These are phyloP conservation scores for Hypoxylon sp. DNA, from an alignment of 2,329 filamentous ascomycete genomes.

Conservation along the genomic window DNA sequence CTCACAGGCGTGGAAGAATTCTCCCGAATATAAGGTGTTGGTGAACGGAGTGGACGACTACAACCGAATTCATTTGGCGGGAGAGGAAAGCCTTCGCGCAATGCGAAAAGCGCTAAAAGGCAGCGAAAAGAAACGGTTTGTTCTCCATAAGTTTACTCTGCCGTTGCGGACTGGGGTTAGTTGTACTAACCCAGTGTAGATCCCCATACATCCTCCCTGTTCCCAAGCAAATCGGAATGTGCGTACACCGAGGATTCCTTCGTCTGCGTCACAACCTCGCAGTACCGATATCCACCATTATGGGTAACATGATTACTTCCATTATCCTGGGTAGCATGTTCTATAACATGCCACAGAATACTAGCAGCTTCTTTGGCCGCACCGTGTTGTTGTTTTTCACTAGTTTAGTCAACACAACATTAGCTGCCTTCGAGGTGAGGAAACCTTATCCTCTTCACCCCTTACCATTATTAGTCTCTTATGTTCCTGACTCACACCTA, in stretches of 20 bases:
- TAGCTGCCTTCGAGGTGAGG: conserved; percentile 78
- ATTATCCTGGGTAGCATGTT: neutral
- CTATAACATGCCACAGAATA: neutral
- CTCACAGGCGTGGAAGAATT: neutral
- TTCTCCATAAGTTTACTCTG: too few species aligned
- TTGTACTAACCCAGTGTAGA: neutral
- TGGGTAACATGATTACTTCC: neutral
- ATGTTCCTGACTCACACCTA: too few species aligned
- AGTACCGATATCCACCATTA: neutral
- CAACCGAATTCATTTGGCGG: neutral
- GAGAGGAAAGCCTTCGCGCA: neutral
- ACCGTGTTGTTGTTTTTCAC: conserved; percentile 88
- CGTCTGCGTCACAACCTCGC: neutral
- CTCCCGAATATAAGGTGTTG: neutral
- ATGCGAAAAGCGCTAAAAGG: neutral
- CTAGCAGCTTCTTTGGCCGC: conserved; percentile 60
- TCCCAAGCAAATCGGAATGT: neutral
- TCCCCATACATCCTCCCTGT: neutral
- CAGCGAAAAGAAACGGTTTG: neutral
- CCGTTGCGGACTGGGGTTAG: too few species aligned
- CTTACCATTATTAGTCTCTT: too few species aligned
- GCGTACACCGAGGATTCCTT: neutral
- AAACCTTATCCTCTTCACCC: too few species aligned
- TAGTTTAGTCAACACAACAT: conserved; percentile 85
- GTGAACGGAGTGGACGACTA: neutral